These are phyloP conservation scores for Colletotrichum cordylinicola DNA, from an alignment of 2,329 filamentous ascomycete genomes.

Conservation along the genomic window DNA sequence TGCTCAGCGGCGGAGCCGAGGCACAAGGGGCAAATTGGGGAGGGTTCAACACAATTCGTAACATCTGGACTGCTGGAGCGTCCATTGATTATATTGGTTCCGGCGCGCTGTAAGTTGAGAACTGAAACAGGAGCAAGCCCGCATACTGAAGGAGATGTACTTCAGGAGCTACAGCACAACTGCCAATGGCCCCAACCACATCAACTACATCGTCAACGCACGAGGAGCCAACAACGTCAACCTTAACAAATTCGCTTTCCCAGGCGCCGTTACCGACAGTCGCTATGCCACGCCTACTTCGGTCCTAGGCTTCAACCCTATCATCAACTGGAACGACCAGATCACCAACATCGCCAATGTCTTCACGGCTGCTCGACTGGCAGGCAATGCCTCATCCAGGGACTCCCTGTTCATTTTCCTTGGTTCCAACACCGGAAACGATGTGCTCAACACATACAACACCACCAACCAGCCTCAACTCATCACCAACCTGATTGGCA, in stretches of 20 bases:
- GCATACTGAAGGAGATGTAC: neutral
- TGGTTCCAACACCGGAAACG: neutral
- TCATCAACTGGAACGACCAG: conserved; percentile 1
- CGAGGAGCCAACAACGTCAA: neutral
- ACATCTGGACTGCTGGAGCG: neutral
- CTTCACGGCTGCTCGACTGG: neutral
- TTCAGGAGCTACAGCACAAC: neutral
- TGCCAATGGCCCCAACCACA: neutral
- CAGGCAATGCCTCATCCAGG: neutral
- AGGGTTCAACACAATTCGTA: neutral
- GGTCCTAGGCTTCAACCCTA: neutral
- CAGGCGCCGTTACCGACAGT: neutral
- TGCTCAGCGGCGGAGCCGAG: neutral
- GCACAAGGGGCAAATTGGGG: neutral
- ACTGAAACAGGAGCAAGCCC: fast-evolving
- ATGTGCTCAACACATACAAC: conserved; percentile 4
- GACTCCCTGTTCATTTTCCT: conserved; percentile 4
- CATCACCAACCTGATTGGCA: neutral
- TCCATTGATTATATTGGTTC: neutral
- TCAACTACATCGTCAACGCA: conserved; percentile 1
- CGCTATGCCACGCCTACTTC: neutral
- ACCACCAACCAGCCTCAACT: neutral
- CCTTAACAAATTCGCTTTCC: neutral
- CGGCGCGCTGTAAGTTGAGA: neutral
- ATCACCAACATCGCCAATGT: neutral